Evolutionary conservation across 202 grass and related monocot species (phyloP).

Genomic region (Zizania palustris): DNA sequence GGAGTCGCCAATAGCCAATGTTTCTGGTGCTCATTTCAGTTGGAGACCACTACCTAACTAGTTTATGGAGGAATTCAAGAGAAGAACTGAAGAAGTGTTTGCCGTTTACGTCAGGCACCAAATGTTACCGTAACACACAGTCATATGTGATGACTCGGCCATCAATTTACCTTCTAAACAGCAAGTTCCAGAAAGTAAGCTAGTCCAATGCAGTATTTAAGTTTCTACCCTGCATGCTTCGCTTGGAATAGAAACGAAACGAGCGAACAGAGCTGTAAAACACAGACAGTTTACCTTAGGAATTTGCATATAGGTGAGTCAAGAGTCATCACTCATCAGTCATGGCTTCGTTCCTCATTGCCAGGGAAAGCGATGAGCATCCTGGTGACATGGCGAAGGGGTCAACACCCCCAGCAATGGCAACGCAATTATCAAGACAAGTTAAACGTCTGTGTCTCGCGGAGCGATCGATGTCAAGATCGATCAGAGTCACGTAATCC

Average conservation of each 20-base stretch:
- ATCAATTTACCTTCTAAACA: slow-evolving; percentile 36
- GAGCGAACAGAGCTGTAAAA: not conserved
- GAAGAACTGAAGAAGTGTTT: slow-evolving; percentile 11
- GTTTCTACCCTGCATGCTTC: slow-evolving; percentile 13
- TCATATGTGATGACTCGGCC: slow-evolving; percentile 20
- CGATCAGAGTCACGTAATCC: slow-evolving; percentile 29
- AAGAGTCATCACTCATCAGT: too few species aligned
- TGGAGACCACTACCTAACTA: not conserved
- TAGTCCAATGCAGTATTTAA: slow-evolving; percentile 8
- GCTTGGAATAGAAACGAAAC: slow-evolving; percentile 9
- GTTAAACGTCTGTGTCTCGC: slow-evolving; percentile 5
- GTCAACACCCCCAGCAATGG: slow-evolving; percentile 11
- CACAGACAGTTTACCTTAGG: not conserved
- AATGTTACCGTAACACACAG: not conserved
- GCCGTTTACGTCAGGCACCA: slow-evolving; percentile 15
- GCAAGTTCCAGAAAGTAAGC: slow-evolving; percentile 47
- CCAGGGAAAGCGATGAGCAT: not conserved
- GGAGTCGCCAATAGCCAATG: not conserved
- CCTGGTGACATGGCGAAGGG: not conserved
- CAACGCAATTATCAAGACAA: slow-evolving; percentile 1
- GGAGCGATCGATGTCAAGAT: not conserved
- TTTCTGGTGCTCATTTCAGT: slow-evolving; percentile 3
- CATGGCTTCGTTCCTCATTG: not conserved
- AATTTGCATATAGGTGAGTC: not conserved
- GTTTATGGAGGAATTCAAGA: slow-evolving; percentile 2